These are phyloP conservation scores for Diphasiastrum complanatum DNA, from an alignment of 83 land plant genomes.

Conservation along the genomic window DNA sequence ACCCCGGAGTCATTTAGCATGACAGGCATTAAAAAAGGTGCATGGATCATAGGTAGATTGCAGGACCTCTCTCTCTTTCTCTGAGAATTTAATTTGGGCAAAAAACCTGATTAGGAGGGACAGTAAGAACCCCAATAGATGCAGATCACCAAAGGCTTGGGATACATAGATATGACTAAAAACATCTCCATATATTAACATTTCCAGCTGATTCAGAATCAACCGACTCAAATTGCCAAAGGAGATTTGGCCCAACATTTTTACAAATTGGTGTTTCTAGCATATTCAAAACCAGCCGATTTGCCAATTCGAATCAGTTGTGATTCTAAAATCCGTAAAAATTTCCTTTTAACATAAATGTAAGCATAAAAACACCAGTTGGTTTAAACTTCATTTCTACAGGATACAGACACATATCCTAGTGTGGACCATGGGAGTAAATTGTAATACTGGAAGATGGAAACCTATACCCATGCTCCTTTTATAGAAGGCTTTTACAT, in stretches of 20 bases:
- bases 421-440: too few species aligned
- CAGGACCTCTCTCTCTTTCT: background rate
- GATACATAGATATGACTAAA: slow-evolving; percentile 18
- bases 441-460: slow-evolving; percentile 56
- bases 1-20: background rate
- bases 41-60: background rate
- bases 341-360: too few species aligned
- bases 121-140: slow-evolving; percentile 20
- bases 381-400: too few species aligned
- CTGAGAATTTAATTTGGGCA: background rate
- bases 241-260: too few species aligned
- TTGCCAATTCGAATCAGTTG: too few species aligned
- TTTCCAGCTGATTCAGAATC: too few species aligned
- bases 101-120: slow-evolving; percentile 13
- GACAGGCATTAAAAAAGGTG: background rate
- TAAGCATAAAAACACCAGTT: too few species aligned
- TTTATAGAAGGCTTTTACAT: slow-evolving; percentile 10
- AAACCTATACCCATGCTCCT: slow-evolving; percentile 43
- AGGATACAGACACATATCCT: background rate
- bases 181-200: too few species aligned
- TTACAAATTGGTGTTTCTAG: too few species aligned
- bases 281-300: background rate
- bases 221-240: too few species aligned
- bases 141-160: slow-evolving; percentile 9
- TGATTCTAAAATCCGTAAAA: too few species aligned